These are phyloP conservation scores for Colletotrichum eremochloae DNA, from an alignment of 2,329 filamentous ascomycete species.

Conservation along the genomic window DNA sequence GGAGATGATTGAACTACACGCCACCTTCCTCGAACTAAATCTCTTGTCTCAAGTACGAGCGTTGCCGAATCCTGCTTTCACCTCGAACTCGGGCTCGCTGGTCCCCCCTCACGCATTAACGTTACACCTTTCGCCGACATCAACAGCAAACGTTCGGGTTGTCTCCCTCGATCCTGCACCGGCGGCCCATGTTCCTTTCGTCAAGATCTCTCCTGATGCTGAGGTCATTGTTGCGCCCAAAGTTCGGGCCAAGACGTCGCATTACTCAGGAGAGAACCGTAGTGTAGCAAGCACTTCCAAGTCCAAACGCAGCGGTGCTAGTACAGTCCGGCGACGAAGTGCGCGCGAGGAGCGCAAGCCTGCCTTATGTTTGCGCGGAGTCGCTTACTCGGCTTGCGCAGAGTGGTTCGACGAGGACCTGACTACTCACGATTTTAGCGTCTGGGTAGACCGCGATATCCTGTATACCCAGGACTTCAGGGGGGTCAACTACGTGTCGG, in stretches of 20 bases:
- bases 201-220: conserved; percentile 92
- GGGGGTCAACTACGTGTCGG: conserved; percentile 81
- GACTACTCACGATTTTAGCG: conserved; percentile 70
- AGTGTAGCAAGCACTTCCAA: conserved; percentile 86
- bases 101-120: conserved; percentile 83
- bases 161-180: conserved; percentile 84
- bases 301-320: conserved; percentile 80
- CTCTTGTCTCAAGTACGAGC: conserved; percentile 93
- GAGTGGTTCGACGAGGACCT: conserved; percentile 84
- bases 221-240: conserved; percentile 99
- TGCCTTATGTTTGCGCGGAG: conserved; percentile 81
- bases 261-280: conserved; percentile 78
- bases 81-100: conserved; percentile 62
- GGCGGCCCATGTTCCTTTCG: conserved; percentile 79
- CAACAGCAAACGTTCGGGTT: conserved; percentile 91
- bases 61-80: conserved; percentile 85
- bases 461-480: conserved; percentile 79
- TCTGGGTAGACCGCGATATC: conserved; percentile 89
- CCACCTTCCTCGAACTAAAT: conserved; percentile 94
- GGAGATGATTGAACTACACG: conserved; percentile 99
- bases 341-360: conserved; percentile 75
- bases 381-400: conserved; percentile 77
- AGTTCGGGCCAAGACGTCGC: conserved; percentile 77
- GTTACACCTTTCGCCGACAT: conserved; percentile 93
- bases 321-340: conserved; percentile 72